Evolutionary conservation across 2,329 filamentous ascomycete genomes (phyloP), one percentile per base, ranked within the genome.

Genomic region (Hymenoscyphus albidus): DNA sequence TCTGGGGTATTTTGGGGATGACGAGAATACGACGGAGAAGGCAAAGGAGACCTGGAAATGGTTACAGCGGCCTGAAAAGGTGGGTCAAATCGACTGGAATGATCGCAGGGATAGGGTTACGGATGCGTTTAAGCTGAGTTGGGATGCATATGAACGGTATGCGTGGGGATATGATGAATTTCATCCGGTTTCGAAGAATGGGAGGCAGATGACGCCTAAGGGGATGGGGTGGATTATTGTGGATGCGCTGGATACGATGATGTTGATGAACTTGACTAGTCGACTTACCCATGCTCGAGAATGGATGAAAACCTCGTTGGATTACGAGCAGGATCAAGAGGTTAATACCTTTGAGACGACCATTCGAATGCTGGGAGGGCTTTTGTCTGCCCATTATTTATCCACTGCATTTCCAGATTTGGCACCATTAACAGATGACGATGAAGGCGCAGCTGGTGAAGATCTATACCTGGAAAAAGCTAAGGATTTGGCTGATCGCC

Each of bases 221-320:
- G 95, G 94, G 32, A 83, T 99, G 78, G 95, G 95, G 38, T 99
- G 96, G 95, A 98, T 98, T 73, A 97, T 99, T 67, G 89, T 99
- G 64, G 95, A 99, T 79, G 88, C 94, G 13, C 81, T 99, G 68
- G 95, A 99, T 77, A 99, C 95, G 0, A 85, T 98, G 83, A 99
- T 99, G 80, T 82, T 99, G 67, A 99, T 99, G 95, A 98, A 98
- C 76, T 82, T 97, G 69, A 98, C 94, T 14, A 90, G 87, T 39
- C 88, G 93, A 67, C 83, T 99, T 48, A 84, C 88, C 44, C 88
- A 96, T 73, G 94, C 95, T 35, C 85, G 94, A 63, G 86, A 96
- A 74, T 99, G 95, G 95, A 87, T 99, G 58, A 83, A 91, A 1
- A 88, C 87, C 4, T 88, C 88, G 7, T 78, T 98, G 68, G 88